Conservation (phyloP, 352 stramenopile genomes). For the Phytophthora pisi region DNA sequence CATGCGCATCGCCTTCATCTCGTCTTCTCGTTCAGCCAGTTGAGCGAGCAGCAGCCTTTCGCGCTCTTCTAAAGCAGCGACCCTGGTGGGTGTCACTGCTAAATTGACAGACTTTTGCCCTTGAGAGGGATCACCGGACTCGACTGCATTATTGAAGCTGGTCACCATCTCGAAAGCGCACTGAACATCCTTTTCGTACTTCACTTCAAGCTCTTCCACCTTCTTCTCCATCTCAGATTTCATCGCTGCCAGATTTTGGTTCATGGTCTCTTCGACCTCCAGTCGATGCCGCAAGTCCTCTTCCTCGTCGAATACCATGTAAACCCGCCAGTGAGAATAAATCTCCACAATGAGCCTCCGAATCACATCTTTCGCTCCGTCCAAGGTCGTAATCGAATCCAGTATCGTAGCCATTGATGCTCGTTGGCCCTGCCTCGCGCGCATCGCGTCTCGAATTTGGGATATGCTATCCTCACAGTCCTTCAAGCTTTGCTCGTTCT, state of each 20-base stretch:
- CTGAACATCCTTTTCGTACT: slow-evolving; percentile 45
- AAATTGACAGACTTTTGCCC: slow-evolving; percentile 26
- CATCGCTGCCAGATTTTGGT: slow-evolving; percentile 19
- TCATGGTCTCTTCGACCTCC: slow-evolving; percentile 12
- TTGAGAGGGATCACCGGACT: slow-evolving; percentile 4
- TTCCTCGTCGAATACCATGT: slow-evolving; percentile 42
- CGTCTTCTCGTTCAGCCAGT: slow-evolving; percentile 33
- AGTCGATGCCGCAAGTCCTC: slow-evolving; percentile 19
- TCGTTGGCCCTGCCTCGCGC: slow-evolving; percentile 23
- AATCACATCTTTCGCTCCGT: slow-evolving; percentile 53
- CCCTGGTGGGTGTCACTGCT: slow-evolving; percentile 18
- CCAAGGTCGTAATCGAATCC: slow-evolving; percentile 51
- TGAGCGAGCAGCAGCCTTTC: slow-evolving; percentile 28
- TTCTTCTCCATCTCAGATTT: slow-evolving; percentile 34
- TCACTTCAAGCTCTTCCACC: slow-evolving; percentile 30
- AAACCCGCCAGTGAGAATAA: slow-evolving; percentile 57
- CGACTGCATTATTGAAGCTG: slow-evolving; percentile 29
- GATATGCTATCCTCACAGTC: slow-evolving; percentile 67
- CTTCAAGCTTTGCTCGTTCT: slow-evolving; percentile 59
- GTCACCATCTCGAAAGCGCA: slow-evolving; percentile 45
- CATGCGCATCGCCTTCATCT: slow-evolving; percentile 31
- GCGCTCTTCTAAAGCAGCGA: slow-evolving; percentile 33
- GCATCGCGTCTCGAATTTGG: slow-evolving; percentile 52
- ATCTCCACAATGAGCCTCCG: slow-evolving; percentile 56
- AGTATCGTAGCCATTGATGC: slow-evolving; percentile 41